Evolutionary conservation across 2,329 filamentous ascomycete genomes (phyloP), one percentile per base, ranked within the genome.

Genomic region (Sarocladiaceae sp.): DNA sequence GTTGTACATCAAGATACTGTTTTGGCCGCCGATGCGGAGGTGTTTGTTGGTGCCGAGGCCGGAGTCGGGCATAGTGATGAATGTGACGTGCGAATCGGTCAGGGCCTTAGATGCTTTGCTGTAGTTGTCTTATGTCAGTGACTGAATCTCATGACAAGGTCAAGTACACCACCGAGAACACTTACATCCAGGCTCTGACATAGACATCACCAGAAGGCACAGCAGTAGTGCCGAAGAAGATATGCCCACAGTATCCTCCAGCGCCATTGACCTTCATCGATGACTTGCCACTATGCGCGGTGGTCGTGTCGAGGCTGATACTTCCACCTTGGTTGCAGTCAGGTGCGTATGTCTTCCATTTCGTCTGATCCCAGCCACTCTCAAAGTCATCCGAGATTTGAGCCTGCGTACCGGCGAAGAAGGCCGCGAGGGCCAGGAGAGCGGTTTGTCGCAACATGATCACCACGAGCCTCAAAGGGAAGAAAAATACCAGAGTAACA

Each of bases 41-140:
- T 84, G 79, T 66, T 84, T 83, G 51, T 76, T 75, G 40, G 64
- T 63, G 54, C 75, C 78, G 54, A 79, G 78, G 2, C 77, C 71
- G 0, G 78, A 69, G 66, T 84, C 81, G 2, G 79, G 76, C 79
- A 84, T 83, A 18, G 80, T 83, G 67, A 84, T 83, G 71, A 84
- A 84, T 44, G 78, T 75, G 55, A 84, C 78, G 66, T 84, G 81
- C 18, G 76, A 72, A 64, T 75, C 73, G 6, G 78, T 82, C n/a
- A 84, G 67, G 52, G 80, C 74, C 57, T 76, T 80, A 48, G 74
- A 71, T 2, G 78, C 71, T 67, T 82, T 81, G 48, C 80, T 82
- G 48, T 6, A 62, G 18, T 40, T 40, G 12, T 40, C 35, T 37
- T 18, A 12, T 26, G 40, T 46, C 12, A 25, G 1, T 11, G 20